phyloP scores from a whole-genome alignment of 805 yeast genomes.

The Hemisphaericaspora nanyangensis region DNA sequence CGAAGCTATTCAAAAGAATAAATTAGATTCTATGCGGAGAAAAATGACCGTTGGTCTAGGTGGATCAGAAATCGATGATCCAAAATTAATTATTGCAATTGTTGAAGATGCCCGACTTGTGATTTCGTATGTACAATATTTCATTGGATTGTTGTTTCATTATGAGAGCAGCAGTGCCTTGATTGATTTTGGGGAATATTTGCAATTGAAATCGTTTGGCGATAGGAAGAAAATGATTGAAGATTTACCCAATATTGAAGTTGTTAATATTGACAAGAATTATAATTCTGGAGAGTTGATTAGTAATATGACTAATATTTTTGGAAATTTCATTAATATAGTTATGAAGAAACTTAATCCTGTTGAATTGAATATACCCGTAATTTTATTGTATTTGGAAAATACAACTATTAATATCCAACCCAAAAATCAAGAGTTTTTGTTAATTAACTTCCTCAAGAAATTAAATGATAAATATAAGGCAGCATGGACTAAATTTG shows the following conservation, averaged over 20 bases:
- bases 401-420: constrained; percentile 25
- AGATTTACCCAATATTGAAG: constrained; percentile 14
- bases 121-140: constrained; percentile 35
- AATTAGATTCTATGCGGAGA: neutral
- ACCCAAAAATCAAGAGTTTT: constrained; percentile 61
- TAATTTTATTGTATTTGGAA: constrained; percentile 28
- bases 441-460: constrained; percentile 44
- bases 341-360: constrained; percentile 36
- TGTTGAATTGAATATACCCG: constrained; percentile 30
- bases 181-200: constrained; percentile 25
- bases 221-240: constrained; percentile 28
- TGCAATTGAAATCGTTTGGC: constrained; percentile 23
- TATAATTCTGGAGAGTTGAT: constrained; percentile 49
- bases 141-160: constrained; percentile 40
- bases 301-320: constrained; percentile 43
- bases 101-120: constrained; percentile 34
- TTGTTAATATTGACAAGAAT: constrained; percentile 37
- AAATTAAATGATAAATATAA: constrained; percentile 50
- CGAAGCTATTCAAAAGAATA: constrained; percentile 6
- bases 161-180: constrained; percentile 24
- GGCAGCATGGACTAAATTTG: constrained; percentile 55
- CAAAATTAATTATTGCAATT: constrained; percentile 28
- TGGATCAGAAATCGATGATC: constrained; percentile 27
- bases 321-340: constrained; percentile 37
- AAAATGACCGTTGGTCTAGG: neutral